These are phyloP conservation scores for Penicillium sp. DNA, from an alignment of 2,329 filamentous ascomycete genomes.

Conservation along the genomic window DNA sequence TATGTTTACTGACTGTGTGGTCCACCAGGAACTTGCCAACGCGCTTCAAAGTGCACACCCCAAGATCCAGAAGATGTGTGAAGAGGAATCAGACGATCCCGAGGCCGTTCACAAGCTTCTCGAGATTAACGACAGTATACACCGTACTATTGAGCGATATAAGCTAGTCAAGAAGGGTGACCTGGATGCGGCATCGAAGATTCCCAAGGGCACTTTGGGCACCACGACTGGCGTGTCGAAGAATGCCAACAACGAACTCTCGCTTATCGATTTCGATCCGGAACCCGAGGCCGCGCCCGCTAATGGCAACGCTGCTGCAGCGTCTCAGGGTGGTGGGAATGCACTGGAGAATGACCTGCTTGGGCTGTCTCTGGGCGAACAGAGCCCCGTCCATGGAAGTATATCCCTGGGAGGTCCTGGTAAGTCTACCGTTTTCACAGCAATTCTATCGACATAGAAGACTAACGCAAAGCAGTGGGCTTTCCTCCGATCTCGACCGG, in stretches of 20 bases:
- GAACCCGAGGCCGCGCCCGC: conserved; percentile 52
- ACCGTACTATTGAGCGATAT: conserved; percentile 92
- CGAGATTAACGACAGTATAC: conserved; percentile 98
- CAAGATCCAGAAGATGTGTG: conserved; percentile 99
- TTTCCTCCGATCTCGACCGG: conserved; percentile 44
- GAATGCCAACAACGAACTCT: conserved; percentile 77
- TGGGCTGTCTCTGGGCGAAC: conserved; percentile 79
- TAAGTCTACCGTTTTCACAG: conserved; percentile 35
- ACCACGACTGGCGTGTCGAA: conserved; percentile 68
- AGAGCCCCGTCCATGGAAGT: conserved; percentile 73
- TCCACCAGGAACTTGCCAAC: conserved; percentile 75
- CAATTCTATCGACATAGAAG: background rate
- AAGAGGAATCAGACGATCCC: conserved; percentile 95
- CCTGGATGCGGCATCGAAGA: conserved; percentile 77
- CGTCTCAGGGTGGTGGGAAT: conserved; percentile 54
- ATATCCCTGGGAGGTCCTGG: conserved; percentile 75
- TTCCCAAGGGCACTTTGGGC: conserved; percentile 79
- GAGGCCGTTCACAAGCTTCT: conserved; percentile 94
- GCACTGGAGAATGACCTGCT: conserved; percentile 88
- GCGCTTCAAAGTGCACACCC: conserved; percentile 91
- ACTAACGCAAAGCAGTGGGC: conserved; percentile 14
- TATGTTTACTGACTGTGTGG: conserved; percentile 9
- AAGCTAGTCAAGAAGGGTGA: conserved; percentile 96
- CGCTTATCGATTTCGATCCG: conserved; percentile 85
- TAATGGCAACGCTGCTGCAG: conserved; percentile 47